Evolutionary conservation across 345 rosid genomes (phyloP).

Genomic region (Camelina neglecta): DNA sequence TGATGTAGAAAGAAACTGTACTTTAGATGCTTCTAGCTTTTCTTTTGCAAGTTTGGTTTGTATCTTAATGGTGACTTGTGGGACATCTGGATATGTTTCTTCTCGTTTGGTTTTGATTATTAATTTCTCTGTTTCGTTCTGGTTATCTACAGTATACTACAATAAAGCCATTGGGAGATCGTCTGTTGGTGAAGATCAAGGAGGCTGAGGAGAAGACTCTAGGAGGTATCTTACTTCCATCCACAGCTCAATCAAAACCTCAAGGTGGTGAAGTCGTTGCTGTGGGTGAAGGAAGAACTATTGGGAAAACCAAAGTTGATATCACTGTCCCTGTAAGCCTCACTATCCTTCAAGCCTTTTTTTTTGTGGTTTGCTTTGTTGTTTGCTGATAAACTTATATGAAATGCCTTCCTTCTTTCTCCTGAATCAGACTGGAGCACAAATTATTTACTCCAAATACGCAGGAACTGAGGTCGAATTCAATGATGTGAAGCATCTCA

Average conservation of each 20-base stretch:
- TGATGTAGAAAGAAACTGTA: not conserved
- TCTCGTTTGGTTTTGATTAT: not conserved
- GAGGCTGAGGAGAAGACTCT: constrained; percentile 76
- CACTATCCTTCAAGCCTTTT: not conserved
- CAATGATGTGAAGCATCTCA: constrained; percentile 78
- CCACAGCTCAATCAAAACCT: constrained; percentile 82
- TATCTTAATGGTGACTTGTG: not conserved
- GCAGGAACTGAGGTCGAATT: constrained; percentile 92
- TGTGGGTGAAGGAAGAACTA: constrained; percentile 81
- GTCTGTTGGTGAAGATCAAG: constrained; percentile 89
- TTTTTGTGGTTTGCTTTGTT: not conserved
- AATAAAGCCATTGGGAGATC: constrained; percentile 82
- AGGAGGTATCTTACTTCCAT: constrained; percentile 88
- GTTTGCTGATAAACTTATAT: not conserved
- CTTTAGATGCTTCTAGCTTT: constrained; percentile 12
- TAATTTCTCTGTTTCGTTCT: not conserved
- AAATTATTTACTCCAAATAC: constrained; percentile 83
- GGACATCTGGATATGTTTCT: not conserved
- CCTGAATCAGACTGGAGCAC: constrained; percentile 67
- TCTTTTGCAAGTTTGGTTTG: constrained; percentile 9
- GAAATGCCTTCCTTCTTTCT: not conserved
- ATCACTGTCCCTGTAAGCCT: constrained; percentile 58
- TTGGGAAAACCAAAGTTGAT: constrained; percentile 66
- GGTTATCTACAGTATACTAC: constrained; percentile 65
- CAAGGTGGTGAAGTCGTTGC: constrained; percentile 95